Evolutionary conservation across 169 alveolate genomes (phyloP), one percentile per base, ranked within the genome.

Genomic region (Babesia bigemina): DNA sequence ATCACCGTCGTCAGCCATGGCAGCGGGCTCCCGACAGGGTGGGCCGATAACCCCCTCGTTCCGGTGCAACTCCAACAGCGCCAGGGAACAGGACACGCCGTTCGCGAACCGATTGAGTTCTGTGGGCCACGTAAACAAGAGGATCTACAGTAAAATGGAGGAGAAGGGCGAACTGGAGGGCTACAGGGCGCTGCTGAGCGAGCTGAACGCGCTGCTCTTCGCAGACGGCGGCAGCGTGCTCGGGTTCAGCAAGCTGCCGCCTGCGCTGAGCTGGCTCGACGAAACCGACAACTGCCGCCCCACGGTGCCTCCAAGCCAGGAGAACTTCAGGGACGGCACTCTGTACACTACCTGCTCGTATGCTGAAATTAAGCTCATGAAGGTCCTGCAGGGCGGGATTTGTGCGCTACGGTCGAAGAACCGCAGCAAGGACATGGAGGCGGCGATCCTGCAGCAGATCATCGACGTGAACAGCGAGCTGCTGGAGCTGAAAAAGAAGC

Each of bases 291-390:
- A 62, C 47, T 85, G 79, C 53, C 61, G 91, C 28, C 62, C 77
- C 28, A 85, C 66, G 44, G 62, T 85, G 39, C 93, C 93, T 14
- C 93, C 93, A 28, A 88, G 93, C 57, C 90, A 87, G 87, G 93
- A 88, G 39, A 84, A 67, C 42, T 88, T 88, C 86, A 85, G 93
- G 49, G 93, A 88, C 45, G 93, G 93, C 21, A 88, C 93, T 6
- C 90, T 85, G 33, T 88, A 81, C 75, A 85, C 93, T 6, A 85
- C 90, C 50, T 88, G 93, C 52, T 82, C 87, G 29, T 87, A 75
- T 48, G 87, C 90, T 16, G 93, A 88, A 60, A 82, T 82, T 47
- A 71, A 84, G 81, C 90, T 85, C 73, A 49, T 84, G 90, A 70
- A 84, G 61, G 75, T 88, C 52, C 63, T 88, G 59, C 79, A 76